These are phyloP conservation scores for Brettanomyces naardenensis DNA, from an alignment of 805 yeast genomes.

Conservation along the genomic window DNA sequence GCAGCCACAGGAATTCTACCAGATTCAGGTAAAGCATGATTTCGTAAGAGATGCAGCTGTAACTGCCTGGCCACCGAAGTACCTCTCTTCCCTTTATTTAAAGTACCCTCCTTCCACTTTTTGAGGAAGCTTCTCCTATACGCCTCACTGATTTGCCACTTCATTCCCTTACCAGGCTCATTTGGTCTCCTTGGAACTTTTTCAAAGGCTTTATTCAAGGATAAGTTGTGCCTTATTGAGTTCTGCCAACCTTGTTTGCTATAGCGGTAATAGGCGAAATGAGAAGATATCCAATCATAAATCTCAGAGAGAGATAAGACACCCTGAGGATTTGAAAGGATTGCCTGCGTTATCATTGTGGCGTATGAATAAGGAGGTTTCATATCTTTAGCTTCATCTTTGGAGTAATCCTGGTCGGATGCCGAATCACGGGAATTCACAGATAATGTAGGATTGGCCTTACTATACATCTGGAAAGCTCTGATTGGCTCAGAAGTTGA, in stretches of 20 bases:
- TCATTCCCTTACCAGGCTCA: conserved; percentile 99
- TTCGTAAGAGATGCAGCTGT: conserved; percentile 63
- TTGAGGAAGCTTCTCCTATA: conserved; percentile 78
- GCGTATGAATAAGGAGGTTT: conserved; percentile 98
- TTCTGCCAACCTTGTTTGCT: conserved; percentile 98
- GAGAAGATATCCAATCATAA: conserved; percentile 80
- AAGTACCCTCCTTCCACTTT: conserved; percentile 70
- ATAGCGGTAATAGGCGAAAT: conserved; percentile 86
- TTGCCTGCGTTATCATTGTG: conserved; percentile 97
- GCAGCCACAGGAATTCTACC: conserved; percentile 18
- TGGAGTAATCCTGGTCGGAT: conserved; percentile 55
- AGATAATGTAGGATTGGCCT: conserved; percentile 13
- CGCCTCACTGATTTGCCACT: conserved; percentile 90
- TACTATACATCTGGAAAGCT: conserved; percentile 50
- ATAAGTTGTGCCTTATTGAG: conserved; percentile 90
- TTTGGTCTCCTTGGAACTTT: conserved; percentile 92
- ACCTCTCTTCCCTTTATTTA: conserved; percentile 71
- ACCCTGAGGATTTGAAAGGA: conserved; percentile 79
- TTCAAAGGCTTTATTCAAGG: conserved; percentile 94
- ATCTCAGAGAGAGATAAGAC: conserved; percentile 86
- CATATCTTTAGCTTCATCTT: conserved; percentile 84
- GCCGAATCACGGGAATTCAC: conserved; percentile 5
- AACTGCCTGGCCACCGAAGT: conserved; percentile 74
- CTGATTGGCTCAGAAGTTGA: conserved; percentile 19
- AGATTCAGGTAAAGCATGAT: conserved; percentile 44